Conservation (phyloP, 345 rosid genomes). For the Ricinus communis region DNA sequence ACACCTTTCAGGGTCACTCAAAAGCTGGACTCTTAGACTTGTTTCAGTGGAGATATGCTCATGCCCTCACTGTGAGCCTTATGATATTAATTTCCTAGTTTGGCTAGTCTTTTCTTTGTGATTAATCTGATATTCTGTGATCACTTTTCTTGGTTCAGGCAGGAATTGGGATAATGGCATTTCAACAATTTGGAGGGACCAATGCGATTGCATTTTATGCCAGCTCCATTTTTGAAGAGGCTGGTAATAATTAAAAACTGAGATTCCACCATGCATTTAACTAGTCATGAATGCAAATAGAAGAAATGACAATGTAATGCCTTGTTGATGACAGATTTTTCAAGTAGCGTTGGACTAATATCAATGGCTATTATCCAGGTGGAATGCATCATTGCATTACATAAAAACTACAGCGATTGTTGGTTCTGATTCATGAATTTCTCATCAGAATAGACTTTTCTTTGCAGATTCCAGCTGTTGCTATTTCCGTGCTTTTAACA, state of each 20-base stretch:
- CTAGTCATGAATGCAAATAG: background rate
- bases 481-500: constrained; percentile 11
- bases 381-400: background rate
- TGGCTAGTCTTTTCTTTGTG: background rate
- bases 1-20: constrained; percentile 32
- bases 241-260: constrained; percentile 29
- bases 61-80: constrained; percentile 47
- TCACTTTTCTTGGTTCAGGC: constrained; percentile 22
- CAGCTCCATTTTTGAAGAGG: constrained; percentile 44
- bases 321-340: constrained; percentile 23
- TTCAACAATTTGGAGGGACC: constrained; percentile 48
- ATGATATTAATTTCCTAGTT: background rate
- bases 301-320: background rate
- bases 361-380: constrained; percentile 29
- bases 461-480: constrained; percentile 23
- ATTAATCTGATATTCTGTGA: background rate
- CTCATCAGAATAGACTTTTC: background rate
- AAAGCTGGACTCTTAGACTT: constrained; percentile 39
- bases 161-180: constrained; percentile 52
- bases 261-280: background rate
- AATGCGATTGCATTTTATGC: constrained; percentile 44
- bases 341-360: constrained; percentile 21
- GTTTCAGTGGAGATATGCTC: constrained; percentile 53
- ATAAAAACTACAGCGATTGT: background rate
- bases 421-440: background rate